Evolutionary conservation across 129 eudicot genomes (phyloP).

Genomic region (Daucus carota): DNA sequence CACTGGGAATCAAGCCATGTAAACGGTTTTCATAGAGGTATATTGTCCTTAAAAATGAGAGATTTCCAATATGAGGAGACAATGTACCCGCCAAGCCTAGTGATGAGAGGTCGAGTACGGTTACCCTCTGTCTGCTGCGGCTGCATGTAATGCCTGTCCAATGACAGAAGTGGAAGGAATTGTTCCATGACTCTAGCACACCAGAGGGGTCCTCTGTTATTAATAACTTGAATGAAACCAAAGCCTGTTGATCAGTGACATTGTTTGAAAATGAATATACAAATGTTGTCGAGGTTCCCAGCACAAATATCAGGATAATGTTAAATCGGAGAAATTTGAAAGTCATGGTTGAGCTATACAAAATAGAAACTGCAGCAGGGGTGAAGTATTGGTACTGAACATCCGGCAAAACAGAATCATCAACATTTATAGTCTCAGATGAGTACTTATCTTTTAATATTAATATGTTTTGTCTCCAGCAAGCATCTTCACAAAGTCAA

Average conservation of each 20-base stretch:
- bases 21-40: conserved; percentile 1
- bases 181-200: conserved; percentile 23
- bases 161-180: conserved; percentile 18
- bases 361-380: no score
- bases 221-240: conserved; percentile 11
- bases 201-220: conserved; percentile 12
- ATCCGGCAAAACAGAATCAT: conserved; percentile 15
- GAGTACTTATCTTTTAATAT: no score
- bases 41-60: conserved; percentile 18
- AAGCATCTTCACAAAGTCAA: no score
- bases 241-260: conserved; percentile 17
- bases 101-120: conserved; percentile 4
- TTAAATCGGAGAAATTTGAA: no score
- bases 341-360: background rate
- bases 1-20: background rate
- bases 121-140: conserved; percentile 18
- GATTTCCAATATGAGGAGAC: conserved; percentile 32
- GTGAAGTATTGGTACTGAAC: conserved; percentile 8
- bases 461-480: no score
- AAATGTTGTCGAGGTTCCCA: no score
- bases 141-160: conserved; percentile 25
- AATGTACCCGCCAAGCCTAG: conserved; percentile 19
- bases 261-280: no score
- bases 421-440: background rate
- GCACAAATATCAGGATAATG: no score